Conservation (phyloP, 768 basidiomycete genomes). For the Xerocomellus intermedius region DNA sequence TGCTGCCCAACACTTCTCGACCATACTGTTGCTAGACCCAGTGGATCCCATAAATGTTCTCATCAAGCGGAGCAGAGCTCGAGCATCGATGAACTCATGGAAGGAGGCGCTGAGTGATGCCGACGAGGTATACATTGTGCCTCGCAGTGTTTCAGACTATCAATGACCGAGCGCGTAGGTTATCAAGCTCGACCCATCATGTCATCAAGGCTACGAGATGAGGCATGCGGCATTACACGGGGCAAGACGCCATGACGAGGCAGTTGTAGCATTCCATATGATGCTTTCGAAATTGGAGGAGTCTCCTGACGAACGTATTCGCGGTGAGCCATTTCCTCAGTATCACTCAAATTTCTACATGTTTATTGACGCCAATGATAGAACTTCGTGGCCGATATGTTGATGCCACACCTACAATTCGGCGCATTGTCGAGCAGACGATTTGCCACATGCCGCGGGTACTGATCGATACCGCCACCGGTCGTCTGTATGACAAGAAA, state of each 20-base stretch:
- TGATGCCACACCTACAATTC: not conserved
- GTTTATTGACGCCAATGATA: no score
- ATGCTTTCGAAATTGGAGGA: conserved; percentile 2
- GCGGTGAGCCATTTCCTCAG: not conserved
- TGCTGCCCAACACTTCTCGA: not conserved
- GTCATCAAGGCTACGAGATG: not conserved
- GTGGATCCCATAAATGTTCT: not conserved
- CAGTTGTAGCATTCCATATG: no score
- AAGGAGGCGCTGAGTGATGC: conserved; percentile 1
- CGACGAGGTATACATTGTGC: conserved; percentile 11
- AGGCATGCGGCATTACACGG: conserved; percentile 1
- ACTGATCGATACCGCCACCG: conserved; percentile 4
- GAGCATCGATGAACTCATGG: not conserved
- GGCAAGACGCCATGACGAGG: no score
- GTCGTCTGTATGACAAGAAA: conserved; percentile 7
- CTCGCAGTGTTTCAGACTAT: no score
- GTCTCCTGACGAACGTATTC: not conserved
- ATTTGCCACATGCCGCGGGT: conserved; percentile 2
- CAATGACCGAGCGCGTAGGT: no score
- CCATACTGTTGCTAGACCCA: not conserved
- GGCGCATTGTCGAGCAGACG: not conserved
- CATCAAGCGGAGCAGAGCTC: conserved; percentile 4
- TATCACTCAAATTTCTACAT: no score
- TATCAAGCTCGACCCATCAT: conserved; percentile 3
- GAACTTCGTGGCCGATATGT: conserved; percentile 1